A percentile compares a stretch with the other conserved stretches of the same genome.
Conservation (phyloP, 2,329 filamentous ascomycete species). For the Scytalidium sp. region DNA sequence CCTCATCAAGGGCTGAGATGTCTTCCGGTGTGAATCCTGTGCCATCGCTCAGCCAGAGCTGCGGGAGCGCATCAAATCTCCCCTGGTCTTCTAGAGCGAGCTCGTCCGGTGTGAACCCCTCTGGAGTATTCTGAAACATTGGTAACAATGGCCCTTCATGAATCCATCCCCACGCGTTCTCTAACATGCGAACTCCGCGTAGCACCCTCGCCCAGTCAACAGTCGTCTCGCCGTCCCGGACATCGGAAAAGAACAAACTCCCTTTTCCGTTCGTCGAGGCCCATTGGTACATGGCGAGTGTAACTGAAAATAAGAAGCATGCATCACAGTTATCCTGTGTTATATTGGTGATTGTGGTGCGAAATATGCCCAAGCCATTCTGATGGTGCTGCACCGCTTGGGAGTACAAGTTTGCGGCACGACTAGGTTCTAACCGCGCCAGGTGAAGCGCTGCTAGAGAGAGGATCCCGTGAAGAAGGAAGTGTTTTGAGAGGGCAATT, state of each 20-base stretch:
- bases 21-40: background rate
- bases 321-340: slow-evolving; percentile 11
- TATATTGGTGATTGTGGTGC: slow-evolving; percentile 5
- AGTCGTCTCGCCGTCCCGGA: background rate
- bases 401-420: slow-evolving; percentile 1
- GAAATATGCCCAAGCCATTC: slow-evolving; percentile 7
- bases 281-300: slow-evolving; percentile 12
- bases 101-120: background rate
- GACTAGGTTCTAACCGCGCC: slow-evolving; percentile 5
- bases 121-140: background rate
- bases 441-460: slow-evolving; percentile 16
- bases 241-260: slow-evolving; percentile 12
- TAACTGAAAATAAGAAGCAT: slow-evolving; percentile 11
- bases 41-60: background rate
- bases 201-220: slow-evolving; percentile 10
- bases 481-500: slow-evolving; percentile 13
- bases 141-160: slow-evolving; percentile 4
- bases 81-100: background rate
- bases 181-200: slow-evolving; percentile 4
- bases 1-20: slow-evolving; percentile 5
- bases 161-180: slow-evolving; percentile 3
- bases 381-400: slow-evolving; percentile 11
- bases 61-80: background rate
- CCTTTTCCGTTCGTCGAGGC: slow-evolving; percentile 7
- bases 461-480: slow-evolving; percentile 15